phyloP scores from a whole-genome alignment of 345 rosid species.

The Eucalyptus microcorys region DNA sequence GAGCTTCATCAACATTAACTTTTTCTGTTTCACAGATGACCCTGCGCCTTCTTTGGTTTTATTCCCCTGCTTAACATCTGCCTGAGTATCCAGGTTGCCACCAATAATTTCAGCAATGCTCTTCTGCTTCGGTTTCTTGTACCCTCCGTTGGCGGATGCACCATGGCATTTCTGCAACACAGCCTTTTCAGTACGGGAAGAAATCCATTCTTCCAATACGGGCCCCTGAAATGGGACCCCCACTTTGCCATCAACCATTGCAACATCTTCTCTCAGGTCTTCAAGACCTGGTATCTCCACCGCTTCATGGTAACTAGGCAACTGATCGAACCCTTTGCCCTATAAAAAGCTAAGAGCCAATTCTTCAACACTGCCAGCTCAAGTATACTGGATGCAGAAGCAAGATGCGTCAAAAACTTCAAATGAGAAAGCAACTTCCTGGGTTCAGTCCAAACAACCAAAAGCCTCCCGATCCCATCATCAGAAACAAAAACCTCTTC shows the following conservation, averaged over 20 bases:
- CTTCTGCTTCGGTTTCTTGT: conserved; percentile 56
- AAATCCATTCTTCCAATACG: conserved; percentile 22
- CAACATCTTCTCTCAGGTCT: conserved; percentile 22
- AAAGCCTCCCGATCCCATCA: conserved; percentile 37
- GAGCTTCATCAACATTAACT: neutral
- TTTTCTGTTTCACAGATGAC: conserved; percentile 14
- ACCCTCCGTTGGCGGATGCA: conserved; percentile 20
- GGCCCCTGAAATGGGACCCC: conserved; percentile 27
- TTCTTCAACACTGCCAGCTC: conserved; percentile 41
- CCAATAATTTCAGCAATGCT: conserved; percentile 80
- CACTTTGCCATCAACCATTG: conserved; percentile 3
- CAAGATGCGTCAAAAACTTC: conserved; percentile 27
- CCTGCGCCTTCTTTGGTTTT: neutral
- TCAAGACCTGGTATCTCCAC: conserved; percentile 57
- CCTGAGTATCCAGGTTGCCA: neutral
- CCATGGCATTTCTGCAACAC: conserved; percentile 17
- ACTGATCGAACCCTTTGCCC: conserved; percentile 33
- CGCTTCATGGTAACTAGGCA: conserved; percentile 36
- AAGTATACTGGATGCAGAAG: conserved; percentile 21
- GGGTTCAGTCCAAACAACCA: conserved; percentile 31
- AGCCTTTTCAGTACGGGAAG: conserved; percentile 8
- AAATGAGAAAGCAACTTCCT: conserved; percentile 29
- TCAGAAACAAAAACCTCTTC: conserved; percentile 55
- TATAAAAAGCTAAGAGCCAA: conserved; percentile 59
- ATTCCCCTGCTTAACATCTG: neutral